Evolutionary conservation across 1,284 basidiomycete species (phyloP).

Genomic region (Erythrobasidium hasegawianum): DNA sequence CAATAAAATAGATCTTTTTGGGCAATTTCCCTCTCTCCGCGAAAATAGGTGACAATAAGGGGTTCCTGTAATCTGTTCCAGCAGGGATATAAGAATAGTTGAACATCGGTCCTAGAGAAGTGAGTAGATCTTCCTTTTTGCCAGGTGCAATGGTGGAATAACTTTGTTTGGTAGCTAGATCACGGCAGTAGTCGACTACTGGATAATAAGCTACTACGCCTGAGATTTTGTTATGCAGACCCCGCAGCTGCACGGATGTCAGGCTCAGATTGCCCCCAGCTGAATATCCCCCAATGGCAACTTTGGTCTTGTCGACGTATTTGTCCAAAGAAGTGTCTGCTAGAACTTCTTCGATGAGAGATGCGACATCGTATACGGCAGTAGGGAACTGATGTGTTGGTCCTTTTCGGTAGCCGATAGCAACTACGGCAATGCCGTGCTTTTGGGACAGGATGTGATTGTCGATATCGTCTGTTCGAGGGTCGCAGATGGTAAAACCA

Average conservation of each 20-base stretch:
- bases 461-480: constrained; percentile 13
- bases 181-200: constrained; percentile 14
- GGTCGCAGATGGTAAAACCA: constrained; percentile 15
- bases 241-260: constrained; percentile 14
- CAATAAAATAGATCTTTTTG: constrained; percentile 20
- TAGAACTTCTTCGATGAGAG: constrained; percentile 10
- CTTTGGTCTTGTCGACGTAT: constrained; percentile 19
- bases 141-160: constrained; percentile 18
- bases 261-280: constrained; percentile 21
- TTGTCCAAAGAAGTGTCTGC: constrained; percentile 5
- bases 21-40: constrained; percentile 11
- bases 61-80: constrained; percentile 13
- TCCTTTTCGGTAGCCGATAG: constrained; percentile 17
- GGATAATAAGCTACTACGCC: constrained; percentile 32
- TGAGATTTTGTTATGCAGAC: constrained; percentile 14
- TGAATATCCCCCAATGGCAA: constrained; percentile 28
- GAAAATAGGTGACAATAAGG: constrained; percentile 20
- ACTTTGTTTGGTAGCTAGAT: constrained; percentile 15
- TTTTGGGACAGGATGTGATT: constrained; percentile 15
- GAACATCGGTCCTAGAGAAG: constrained; percentile 30
- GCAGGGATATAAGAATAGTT: constrained; percentile 26
- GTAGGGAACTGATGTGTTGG: constrained; percentile 21
- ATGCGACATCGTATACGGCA: constrained; percentile 14
- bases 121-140: constrained; percentile 16
- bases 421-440: constrained; percentile 30